Evolutionary conservation across 2,329 filamentous ascomycete species (phyloP).

Genomic region (Fusarium equiseti): DNA sequence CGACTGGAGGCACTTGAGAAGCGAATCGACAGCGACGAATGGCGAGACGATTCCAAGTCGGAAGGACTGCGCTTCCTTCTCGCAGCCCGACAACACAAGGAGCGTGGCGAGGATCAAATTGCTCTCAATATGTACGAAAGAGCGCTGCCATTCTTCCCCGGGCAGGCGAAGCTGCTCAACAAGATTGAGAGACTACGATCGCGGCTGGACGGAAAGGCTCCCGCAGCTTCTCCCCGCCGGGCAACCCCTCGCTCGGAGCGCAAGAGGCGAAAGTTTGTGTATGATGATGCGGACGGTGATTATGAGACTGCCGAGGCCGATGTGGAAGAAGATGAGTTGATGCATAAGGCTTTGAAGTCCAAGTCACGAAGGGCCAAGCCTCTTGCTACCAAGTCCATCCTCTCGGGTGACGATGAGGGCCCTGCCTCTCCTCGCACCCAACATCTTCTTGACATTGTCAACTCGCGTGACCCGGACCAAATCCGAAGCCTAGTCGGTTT

Average conservation of each 20-base stretch:
- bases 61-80: conserved; percentile 88
- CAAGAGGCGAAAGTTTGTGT: conserved; percentile 48
- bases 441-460: conserved; percentile 76
- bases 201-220: conserved; percentile 57
- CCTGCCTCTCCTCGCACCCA: conserved; percentile 67
- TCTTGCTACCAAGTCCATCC: conserved; percentile 38
- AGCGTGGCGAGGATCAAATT: conserved; percentile 80
- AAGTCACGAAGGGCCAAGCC: conserved; percentile 51
- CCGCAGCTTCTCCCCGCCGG: conserved; percentile 27
- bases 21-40: conserved; percentile 77
- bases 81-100: conserved; percentile 93
- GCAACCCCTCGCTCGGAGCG: conserved; percentile 45
- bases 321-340: conserved; percentile 54
- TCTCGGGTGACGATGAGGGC: conserved; percentile 57
- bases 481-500: conserved; percentile 78
- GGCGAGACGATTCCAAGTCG: conserved; percentile 76
- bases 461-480: conserved; percentile 74
- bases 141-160: conserved; percentile 86
- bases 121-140: conserved; percentile 89
- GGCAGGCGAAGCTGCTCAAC: conserved; percentile 79
- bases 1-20: conserved; percentile 87
- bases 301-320: conserved; percentile 58
- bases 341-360: conserved; percentile 42
- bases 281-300: conserved; percentile 54
- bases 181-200: conserved; percentile 75